Base-by-base conservation (phyloP, 495 filamentous ascomycete species). In the Aspergillus indologenus region DNA sequence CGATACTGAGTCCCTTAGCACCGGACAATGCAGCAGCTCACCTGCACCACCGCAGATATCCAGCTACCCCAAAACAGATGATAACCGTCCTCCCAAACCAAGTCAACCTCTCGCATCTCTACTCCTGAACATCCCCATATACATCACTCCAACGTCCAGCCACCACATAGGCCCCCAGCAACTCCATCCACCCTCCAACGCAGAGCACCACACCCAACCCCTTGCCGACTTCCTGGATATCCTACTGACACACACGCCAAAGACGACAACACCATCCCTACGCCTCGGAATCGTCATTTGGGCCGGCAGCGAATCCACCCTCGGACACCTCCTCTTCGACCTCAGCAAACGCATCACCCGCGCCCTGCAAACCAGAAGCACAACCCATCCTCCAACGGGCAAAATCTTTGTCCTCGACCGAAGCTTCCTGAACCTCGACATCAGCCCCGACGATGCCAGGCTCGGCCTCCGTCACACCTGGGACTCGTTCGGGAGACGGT, bases 401-500 rank as follows among this genome's bases (percentile, higher is more conserved):
- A 69, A 62, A 12, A 70, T 79, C 7, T 73, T 79, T 55, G 64
- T 79, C 50, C 57, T 79, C 21, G 61, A 70, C 34, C 57, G 61
- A 11, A 54, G 48, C 15, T 59, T 78, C 17, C 45, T 75, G 2
- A 45, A 57, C 3, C 51, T 62, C 21, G 64, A 58, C 18, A 43
- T 75, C 2, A 48, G 56, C 3, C 51, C 60, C 19, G 64, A 58
- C 0, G 63, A 70, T 62, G 5, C 44, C 1, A 60, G 57, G 5
- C 74, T 70, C 22, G 70, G 67, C 31, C 53, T 76, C 4, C 63
- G 54, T 1, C 45, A 62, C 6, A 73, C 71, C 5, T 78, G 76
- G 76, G 45, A 60, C 8, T 53, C 61, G 18, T 61, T 75, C 31
- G 64, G 68, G 14, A 46, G 18, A n/a, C 58, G 62, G 17, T 69